Base-by-base conservation (phyloP, 108 stramenopile genomes). In the Conticribra guillardii region DNA sequence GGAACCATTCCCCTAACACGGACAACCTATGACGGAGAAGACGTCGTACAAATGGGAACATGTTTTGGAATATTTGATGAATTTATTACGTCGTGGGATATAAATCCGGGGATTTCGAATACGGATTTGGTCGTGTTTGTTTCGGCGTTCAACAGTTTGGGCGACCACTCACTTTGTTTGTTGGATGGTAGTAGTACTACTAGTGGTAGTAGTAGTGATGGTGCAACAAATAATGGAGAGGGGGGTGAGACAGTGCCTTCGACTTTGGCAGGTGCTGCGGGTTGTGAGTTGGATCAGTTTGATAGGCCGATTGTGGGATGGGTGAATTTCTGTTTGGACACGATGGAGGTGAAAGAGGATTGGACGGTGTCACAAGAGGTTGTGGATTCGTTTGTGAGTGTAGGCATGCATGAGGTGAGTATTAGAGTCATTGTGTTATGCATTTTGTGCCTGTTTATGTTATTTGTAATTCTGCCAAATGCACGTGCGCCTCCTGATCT, bases 281-380 rank as follows among this genome's bases (percentile, higher is more conserved):
- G 69, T 4, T 78, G 76, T 46, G 30, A 41, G 15, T 22, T 71
- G 9, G 76, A 78, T 49, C 27, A 63, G 32, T 26, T 29, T 24
- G 76, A 78, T 64, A 49, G 76, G 30, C 76, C 76, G 7, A 54
- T 64, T 1, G 55, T 71, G 33, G 76, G 76, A 33, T 67, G 66
- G 28, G 59, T 69, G 5, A 78, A 78, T 50, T 62, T 69, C 18
- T 78, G 69, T 58, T 46, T 71, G 50, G 21, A 69, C 23, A 28
- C 58, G 21, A 17, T 59, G 56, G 56, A 9, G 2, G 24, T 27
- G 18, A 23, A 11, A 22, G 34, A 2, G 16, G 18, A 47, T 18
- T 21, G 29, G 15, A 15, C 5, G 21, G 23, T 60, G 4, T 7
- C 54, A 2, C n/a, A 28, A 48, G 31, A 33, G 18, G 28, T 21